Base-by-base conservation (phyloP, 805 yeast species). In the Yamadazyma akitaensis region DNA sequence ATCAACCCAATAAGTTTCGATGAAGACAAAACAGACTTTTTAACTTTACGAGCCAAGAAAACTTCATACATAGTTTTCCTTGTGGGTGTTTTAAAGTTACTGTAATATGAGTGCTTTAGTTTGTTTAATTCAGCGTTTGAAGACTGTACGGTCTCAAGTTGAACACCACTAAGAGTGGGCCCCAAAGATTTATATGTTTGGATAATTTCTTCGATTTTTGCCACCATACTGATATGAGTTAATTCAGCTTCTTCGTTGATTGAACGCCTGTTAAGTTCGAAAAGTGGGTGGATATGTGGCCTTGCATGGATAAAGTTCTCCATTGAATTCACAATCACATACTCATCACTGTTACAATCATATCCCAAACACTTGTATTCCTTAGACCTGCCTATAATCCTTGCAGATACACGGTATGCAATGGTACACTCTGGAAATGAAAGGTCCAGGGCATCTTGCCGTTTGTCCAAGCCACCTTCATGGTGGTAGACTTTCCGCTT, bases 351-450 rank as follows among this genome's bases (percentile, higher is more conserved):
- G 13, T 26, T 17, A 36, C 44, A 47, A 19, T 51, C 44, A 32
- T 46, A 40, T 12, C 59, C 49, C 32, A 61, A 44, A 25, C 49
- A 47, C 33, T 58, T 57, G 53, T 66, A 66, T 30, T 64, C 64
- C 5, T 65, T 59, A 1, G 72, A 68, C 36, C 57, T 62, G 6
- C 73, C 73, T 28, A 70, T 66, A 30, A 70, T 55, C 37, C 73
- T 54, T 5, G 70, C 72, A 54, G 63, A 57, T 1, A 70, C 62
- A 19, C 65, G 57, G 49, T 68, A 70, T 42, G 61, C 57, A 4
- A 69, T 57, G 2, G 65, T 58, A 9, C 67, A 52, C 44, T 62
- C 65, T 2, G 51, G 28, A 45, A 65, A 64, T 6, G 65, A 48
- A 46, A 67, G 64, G 49, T 70, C 75, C 6, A 42, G 26, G 11